Evolutionary conservation across 2,329 filamentous ascomycete species (phyloP).

Genomic region (Cytospora piceicola): DNA sequence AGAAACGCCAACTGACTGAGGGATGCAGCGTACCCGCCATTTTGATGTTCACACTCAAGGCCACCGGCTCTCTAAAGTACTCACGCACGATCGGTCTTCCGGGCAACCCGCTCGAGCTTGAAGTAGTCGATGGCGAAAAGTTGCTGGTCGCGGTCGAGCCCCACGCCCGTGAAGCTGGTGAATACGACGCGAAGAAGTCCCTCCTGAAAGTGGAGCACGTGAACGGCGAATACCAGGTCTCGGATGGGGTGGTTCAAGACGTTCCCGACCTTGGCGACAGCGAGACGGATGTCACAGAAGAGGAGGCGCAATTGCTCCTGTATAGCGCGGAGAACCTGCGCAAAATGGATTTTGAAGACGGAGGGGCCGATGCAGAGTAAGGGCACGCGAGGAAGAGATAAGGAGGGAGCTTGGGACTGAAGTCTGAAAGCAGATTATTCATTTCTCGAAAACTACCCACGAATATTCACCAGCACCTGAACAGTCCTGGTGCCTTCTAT

Average conservation of each 20-base stretch:
- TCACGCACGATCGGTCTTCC: slow-evolving; percentile 57
- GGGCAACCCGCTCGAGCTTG: slow-evolving; percentile 67
- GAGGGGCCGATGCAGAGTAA: slow-evolving; percentile 28
- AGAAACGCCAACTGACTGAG: slow-evolving; percentile 31
- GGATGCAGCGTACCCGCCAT: slow-evolving; percentile 59
- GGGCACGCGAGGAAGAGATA: slow-evolving; percentile 11
- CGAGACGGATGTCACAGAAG: slow-evolving; percentile 42
- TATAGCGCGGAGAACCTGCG: slow-evolving; percentile 54
- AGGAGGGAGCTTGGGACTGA: background rate
- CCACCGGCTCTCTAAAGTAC: slow-evolving; percentile 53
- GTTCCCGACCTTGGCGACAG: slow-evolving; percentile 33
- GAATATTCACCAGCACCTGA: slow-evolving; percentile 22
- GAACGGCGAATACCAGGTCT: slow-evolving; percentile 31
- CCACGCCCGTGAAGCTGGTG: slow-evolving; percentile 24
- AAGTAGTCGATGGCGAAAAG: slow-evolving; percentile 35
- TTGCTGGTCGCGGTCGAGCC: slow-evolving; percentile 49
- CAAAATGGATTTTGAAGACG: slow-evolving; percentile 46
- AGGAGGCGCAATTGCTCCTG: slow-evolving; percentile 48
- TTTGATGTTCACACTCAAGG: slow-evolving; percentile 63
- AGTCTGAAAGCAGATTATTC: slow-evolving; percentile 19
- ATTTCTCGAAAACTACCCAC: slow-evolving; percentile 17
- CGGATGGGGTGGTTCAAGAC: slow-evolving; percentile 31
- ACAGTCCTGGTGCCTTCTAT: slow-evolving; percentile 29
- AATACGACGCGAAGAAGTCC: slow-evolving; percentile 28
- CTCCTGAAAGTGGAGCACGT: slow-evolving; percentile 13